These are phyloP conservation scores for Aspergillus saccharolyticus DNA, from an alignment of 495 filamentous ascomycete species.

Conservation along the genomic window DNA sequence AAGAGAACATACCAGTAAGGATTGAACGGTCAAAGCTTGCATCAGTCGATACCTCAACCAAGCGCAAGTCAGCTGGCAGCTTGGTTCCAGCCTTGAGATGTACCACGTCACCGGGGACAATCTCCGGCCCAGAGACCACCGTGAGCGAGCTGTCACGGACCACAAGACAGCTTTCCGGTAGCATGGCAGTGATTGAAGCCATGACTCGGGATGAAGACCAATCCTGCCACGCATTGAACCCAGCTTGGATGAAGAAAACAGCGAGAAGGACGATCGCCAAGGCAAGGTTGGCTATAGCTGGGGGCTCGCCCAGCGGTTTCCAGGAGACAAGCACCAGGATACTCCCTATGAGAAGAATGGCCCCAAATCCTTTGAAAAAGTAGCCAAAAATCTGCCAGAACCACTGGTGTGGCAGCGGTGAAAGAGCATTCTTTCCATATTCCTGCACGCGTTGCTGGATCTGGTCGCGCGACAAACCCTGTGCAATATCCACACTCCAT, in stretches of 20 bases:
- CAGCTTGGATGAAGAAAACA: conserved; percentile 65
- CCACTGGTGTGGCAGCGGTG: conserved; percentile 49
- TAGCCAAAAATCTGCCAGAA: conserved; percentile 53
- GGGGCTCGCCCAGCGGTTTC: conserved; percentile 65
- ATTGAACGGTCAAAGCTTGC: conserved; percentile 64
- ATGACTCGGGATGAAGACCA: conserved; percentile 59
- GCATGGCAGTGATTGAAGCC: conserved; percentile 58
- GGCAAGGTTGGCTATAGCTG: conserved; percentile 58
- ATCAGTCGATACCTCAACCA: conserved; percentile 56
- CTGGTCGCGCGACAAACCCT: conserved; percentile 49
- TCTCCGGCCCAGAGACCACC: conserved; percentile 42
- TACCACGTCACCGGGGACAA: conserved; percentile 64
- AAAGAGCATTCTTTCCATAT: conserved; percentile 54
- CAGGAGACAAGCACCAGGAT: conserved; percentile 64
- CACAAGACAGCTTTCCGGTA: conserved; percentile 58
- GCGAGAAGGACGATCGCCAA: conserved; percentile 59
- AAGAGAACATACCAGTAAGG: conserved; percentile 49
- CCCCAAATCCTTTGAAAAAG: conserved; percentile 65
- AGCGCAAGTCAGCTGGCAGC: conserved; percentile 64
- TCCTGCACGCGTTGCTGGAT: conserved; percentile 36
- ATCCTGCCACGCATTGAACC: conserved; percentile 62
- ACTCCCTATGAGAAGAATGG: conserved; percentile 55
- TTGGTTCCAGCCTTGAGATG: conserved; percentile 60
- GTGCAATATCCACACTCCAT: conserved; percentile 41
- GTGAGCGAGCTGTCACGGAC: conserved; percentile 48